Base-by-base conservation (phyloP, 352 stramenopile genomes). In the Phytopythium montanum region DNA sequence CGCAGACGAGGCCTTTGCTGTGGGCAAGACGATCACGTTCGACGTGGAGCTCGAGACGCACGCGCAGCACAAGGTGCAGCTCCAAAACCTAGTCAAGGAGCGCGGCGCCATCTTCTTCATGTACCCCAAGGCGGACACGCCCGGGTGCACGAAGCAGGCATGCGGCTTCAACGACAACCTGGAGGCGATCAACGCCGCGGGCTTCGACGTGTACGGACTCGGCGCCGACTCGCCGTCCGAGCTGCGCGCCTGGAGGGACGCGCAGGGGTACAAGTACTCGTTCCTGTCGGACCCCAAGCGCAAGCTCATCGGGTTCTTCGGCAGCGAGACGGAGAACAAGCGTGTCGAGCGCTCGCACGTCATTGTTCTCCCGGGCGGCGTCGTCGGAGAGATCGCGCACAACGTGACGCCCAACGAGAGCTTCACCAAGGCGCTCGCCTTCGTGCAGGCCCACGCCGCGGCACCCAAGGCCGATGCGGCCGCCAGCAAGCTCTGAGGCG, bases 41-140 rank as follows among this genome's bases (percentile, higher is more conserved):
- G 72, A 89, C 45, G 64, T 81, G 2, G 83, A 90, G 60, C 72
- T 95, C 41, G 64, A 84, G 60, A 95, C 69, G 12, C 75, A 95
- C 50, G 70, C 80, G 16, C 77, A 68, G 19, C 72, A 76, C 25
- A 73, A 55, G 14, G 76, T 92, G 14, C 72, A 77, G 49, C 72
- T 94, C 41, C 83, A 92, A 55, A 73, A 85, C 21, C 56, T 95
- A 38, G 78, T 93, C 59, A 76, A 89, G 60, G 80, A 87, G 7
- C 75, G 84, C 18, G 85, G 84, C 23, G 82, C 71, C 42, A 87
- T 95, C 56, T 92, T 95, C 70, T 95, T 95, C 68, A 94, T 94
- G 81, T 95, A 88, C 66, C 85, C 87, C 7, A 92, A 92, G 60
- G 87, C 87, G 0, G 81, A 95, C 62, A 95, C 87, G 9, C 81